A percentile compares a stretch with the other conserved stretches of the same genome.
phyloP scores from a whole-genome alignment of 2,329 filamentous ascomycete species.

The Arthroderma sp. region DNA sequence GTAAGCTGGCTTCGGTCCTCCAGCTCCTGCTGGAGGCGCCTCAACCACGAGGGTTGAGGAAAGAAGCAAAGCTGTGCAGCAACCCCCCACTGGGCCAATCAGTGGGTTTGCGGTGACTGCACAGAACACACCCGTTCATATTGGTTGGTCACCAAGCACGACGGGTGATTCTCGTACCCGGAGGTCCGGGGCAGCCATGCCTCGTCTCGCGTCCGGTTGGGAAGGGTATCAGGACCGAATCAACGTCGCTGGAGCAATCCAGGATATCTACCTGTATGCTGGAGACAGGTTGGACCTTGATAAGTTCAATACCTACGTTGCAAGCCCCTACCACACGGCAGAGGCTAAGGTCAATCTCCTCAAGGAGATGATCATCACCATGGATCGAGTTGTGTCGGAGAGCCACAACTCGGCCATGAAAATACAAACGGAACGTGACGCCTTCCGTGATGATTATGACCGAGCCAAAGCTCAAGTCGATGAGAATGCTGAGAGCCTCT shows the following conservation, averaged over 20 bases:
- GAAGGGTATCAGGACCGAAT: conserved; percentile 2
- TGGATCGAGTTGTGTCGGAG: conserved; percentile 1
- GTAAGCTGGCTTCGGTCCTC: conserved; percentile 4
- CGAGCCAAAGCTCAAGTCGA: conserved; percentile 1
- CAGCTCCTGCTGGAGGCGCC: background rate
- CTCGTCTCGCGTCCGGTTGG: conserved; percentile 2
- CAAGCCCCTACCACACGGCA: background rate
- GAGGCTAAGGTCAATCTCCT: background rate
- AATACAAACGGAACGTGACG: conserved; percentile 1
- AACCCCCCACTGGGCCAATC: background rate
- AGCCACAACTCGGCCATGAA: background rate
- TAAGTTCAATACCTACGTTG: conserved; percentile 3
- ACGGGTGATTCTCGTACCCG: background rate
- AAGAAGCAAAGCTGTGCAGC: conserved; percentile 3
- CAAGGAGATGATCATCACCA: background rate
- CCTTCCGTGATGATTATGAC: background rate
- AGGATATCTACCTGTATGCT: conserved; percentile 3
- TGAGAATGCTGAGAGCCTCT: background rate
- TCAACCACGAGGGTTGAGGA: background rate
- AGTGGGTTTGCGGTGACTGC: conserved; percentile 1
- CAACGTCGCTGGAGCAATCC: background rate
- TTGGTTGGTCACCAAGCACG: background rate
- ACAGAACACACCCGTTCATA: background rate
- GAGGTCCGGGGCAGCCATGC: background rate
- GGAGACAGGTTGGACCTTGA: conserved; percentile 3